Evolutionary conservation across 1,284 basidiomycete genomes (phyloP), one percentile per base, ranked within the genome.

Genomic region (Cryptococcus sp.): DNA sequence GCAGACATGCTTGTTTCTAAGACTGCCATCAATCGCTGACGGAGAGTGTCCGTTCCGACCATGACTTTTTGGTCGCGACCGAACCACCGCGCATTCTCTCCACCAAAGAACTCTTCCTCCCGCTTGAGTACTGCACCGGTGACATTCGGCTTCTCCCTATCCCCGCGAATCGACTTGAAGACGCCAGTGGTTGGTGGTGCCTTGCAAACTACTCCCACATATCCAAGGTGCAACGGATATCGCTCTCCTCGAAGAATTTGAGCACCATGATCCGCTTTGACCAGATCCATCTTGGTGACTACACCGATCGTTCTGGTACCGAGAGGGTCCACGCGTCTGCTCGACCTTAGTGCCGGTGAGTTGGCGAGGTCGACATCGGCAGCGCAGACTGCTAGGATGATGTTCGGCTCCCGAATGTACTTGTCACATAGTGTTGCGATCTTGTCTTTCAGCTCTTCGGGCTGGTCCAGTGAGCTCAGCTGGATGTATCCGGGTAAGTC

Each of bases 321-420:
- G 6, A 98, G 81, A 1, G 95, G 95, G 74, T 99, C 95, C 3
- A 99, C 91, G 64, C 91, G 90, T 47, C 93, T 84, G 74, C 91
- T 94, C 0, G 96, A 93, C 40, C 93, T 84, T 47, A 99, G 81
- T 0, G 96, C 95, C 3, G 96, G 95, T 1, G 93, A 97, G 79
- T 99, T 99, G 60, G 95, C 95, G 8, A 99, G 83, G 81, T 99
- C 96, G 56, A 99, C 96, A 77, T 99, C 94, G 8, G 96, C 95
- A 3, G 95, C 91, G 73, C 95, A 99, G 8, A 99, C 93, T 2
- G 96, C 95, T 16, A 99, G 85, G 68, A 99, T 91, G 75, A 99
- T 93, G 76, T 99, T 99, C 13, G 95, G 95, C 74, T 97, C 92
- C 39, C 90, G 87, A 70, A 99, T 99, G 78, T 99, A 99, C 77